Base-by-base conservation (phyloP, 108 stramenopile species). In the Skeletonema tropicum region DNA sequence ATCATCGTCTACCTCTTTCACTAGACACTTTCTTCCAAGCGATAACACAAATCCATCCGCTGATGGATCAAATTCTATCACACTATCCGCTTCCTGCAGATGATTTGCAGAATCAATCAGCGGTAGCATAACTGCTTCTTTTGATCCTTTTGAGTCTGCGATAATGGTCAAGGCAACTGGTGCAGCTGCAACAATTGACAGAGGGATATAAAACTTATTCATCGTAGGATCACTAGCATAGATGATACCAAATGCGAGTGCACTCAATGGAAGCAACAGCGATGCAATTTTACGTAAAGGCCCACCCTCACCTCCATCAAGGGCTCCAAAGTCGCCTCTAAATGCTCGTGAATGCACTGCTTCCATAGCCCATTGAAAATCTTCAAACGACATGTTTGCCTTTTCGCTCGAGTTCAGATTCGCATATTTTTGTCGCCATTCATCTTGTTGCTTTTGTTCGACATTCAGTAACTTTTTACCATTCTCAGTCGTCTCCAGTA, bases 61-160 rank as follows among this genome's bases (percentile, higher is more conserved):
- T 8, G 84, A 52, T 2, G 87, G 85, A 76, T 86, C 85, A 66
- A 79, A 93, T 57, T 93, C 84, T 79, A 93, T 93, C 36, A 68
- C 57, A 26, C 87, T 88, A 70, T 88, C 86, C 10, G 90, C 92
- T 38, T 83, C 73, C 66, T 89, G 83, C 59, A 83, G 60, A 77
- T 93, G 92, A 85, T 93, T 93, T 19, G 89, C 89, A 5, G 88
- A 89, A 68, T 93, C 92, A 74, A 93, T 90, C 48, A 93, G 66
- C 1, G 92, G 92, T 25, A 93, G 61, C 66, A 93, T 60, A 11
- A 89, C 89, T 9, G 89, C 88, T 29, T 85, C 87, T 32, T 76
- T 74, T 31, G 75, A 77, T 17, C 82, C 82, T 57, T 67, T 77
- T 32, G 66, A 64, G 49, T 83, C 75, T 7, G 76, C 76, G 49